Percentiles rank a stretch among this genome's conserved stretches.
Evolutionary conservation across 495 filamentous ascomycete genomes (phyloP).

Genomic region (Halenospora varia): DNA sequence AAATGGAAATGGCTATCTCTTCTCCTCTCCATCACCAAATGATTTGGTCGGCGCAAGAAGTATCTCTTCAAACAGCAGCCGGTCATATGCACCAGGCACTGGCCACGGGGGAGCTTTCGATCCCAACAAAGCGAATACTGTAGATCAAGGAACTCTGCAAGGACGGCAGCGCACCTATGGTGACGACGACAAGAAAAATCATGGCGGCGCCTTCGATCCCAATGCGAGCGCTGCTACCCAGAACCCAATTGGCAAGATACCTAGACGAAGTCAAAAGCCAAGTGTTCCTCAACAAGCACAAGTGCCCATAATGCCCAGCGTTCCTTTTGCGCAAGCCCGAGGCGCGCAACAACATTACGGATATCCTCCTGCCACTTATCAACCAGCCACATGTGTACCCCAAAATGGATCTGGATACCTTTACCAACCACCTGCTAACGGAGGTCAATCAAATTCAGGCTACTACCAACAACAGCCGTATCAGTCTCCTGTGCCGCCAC

Average conservation of each 20-base stretch:
- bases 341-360: too few species aligned
- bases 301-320: neutral
- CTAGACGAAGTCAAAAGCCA: too few species aligned
- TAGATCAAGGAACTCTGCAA: neutral
- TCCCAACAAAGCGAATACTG: neutral
- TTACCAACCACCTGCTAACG: neutral
- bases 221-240: too few species aligned
- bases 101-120: neutral
- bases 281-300: too few species aligned
- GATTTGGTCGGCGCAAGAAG: too few species aligned
- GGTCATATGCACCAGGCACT: neutral
- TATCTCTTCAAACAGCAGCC: neutral
- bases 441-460: neutral
- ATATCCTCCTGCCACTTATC: too few species aligned
- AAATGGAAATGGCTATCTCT: too few species aligned
- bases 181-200: neutral
- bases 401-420: neutral
- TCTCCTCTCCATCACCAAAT: too few species aligned
- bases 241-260: too few species aligned
- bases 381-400: neutral
- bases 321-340: neutral
- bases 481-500: neutral
- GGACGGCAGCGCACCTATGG: neutral
- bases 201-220: neutral
- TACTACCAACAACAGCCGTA: neutral